phyloP scores from a whole-genome alignment of 768 basidiomycete genomes.

The Kwoniella botswanensis region DNA sequence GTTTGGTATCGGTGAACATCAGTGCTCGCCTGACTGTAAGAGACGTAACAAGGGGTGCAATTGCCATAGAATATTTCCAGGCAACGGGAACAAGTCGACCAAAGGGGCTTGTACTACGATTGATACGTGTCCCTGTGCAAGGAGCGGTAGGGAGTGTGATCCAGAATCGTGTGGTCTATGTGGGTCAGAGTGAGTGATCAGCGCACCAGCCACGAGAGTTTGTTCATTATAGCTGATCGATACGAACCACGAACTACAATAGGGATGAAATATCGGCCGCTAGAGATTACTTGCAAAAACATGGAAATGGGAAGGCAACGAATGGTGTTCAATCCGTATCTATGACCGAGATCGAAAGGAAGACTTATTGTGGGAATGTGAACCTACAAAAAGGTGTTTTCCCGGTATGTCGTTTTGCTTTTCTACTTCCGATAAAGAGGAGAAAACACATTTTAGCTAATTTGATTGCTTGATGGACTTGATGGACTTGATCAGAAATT shows the following conservation, averaged over 20 bases:
- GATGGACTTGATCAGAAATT: conserved; percentile 1
- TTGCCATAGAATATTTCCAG: neutral
- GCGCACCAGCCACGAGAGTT: too few species aligned
- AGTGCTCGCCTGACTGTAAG: conserved; percentile 15
- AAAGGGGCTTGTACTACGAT: neutral
- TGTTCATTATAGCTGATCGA: neutral
- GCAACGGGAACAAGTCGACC: neutral
- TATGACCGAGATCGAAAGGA: neutral
- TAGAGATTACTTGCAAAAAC: neutral
- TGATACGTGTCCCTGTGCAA: conserved; percentile 14
- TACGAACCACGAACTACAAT: too few species aligned
- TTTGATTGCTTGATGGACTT: neutral
- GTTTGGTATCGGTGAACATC: neutral
- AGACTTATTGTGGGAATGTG: conserved; percentile 9
- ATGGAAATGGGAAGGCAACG: too few species aligned
- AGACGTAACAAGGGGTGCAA: conserved; percentile 12
- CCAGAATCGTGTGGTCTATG: conserved; percentile 23
- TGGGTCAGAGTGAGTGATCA: conserved; percentile 17
- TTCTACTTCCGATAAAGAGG: neutral
- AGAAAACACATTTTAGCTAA: neutral
- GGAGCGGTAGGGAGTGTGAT: conserved; percentile 15
- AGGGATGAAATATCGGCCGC: conserved; percentile 2
- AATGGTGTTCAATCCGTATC: too few species aligned
- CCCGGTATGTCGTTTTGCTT: conserved; percentile 11
- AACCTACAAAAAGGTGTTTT: conserved; percentile 10